A percentile compares a stretch with the other conserved stretches of the same genome.
phyloP scores from a whole-genome alignment of 164 flowering plant genomes.

The Vitis rupestris region DNA sequence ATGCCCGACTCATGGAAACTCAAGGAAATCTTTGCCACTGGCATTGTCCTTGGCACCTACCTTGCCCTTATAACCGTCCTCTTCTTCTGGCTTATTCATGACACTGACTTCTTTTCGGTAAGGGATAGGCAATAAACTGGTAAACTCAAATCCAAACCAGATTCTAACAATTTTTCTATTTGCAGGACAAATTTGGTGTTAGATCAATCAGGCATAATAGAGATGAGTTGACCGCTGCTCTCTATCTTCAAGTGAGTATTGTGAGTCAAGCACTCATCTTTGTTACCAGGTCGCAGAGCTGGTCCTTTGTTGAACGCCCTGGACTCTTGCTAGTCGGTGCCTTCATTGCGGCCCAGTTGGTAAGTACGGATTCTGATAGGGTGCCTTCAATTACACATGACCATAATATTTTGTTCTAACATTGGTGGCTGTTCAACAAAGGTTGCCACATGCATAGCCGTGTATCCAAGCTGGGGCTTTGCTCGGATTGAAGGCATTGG shows the following conservation, averaged over 20 bases:
- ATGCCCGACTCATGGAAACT: constrained; percentile 87
- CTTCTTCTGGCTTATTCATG: constrained; percentile 57
- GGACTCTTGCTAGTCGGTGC: constrained; percentile 64
- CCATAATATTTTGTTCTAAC: not conserved
- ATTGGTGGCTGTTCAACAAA: constrained; percentile 4
- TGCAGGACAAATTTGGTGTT: constrained; percentile 54
- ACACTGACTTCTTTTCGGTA: constrained; percentile 66
- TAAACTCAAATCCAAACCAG: not conserved
- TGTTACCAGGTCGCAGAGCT: constrained; percentile 82
- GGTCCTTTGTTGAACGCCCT: constrained; percentile 85
- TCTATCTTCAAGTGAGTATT: constrained; percentile 89
- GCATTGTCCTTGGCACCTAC: constrained; percentile 69
- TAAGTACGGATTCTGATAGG: constrained; percentile 17
- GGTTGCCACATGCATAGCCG: constrained; percentile 70
- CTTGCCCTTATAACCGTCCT: constrained; percentile 61
- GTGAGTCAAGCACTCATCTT: constrained; percentile 90
- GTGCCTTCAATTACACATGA: not conserved
- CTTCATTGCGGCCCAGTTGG: constrained; percentile 71
- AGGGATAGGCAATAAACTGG: constrained; percentile 11
- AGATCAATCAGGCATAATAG: constrained; percentile 31
- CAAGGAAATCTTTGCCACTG: constrained; percentile 74
- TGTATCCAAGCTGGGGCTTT: constrained; percentile 60
- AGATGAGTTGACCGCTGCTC: constrained; percentile 59
- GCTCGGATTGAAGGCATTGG: constrained; percentile 67
- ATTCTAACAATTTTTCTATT: not conserved